Base-by-base conservation (phyloP, 208 protist genomes). In the Trypanosoma avium region DNA sequence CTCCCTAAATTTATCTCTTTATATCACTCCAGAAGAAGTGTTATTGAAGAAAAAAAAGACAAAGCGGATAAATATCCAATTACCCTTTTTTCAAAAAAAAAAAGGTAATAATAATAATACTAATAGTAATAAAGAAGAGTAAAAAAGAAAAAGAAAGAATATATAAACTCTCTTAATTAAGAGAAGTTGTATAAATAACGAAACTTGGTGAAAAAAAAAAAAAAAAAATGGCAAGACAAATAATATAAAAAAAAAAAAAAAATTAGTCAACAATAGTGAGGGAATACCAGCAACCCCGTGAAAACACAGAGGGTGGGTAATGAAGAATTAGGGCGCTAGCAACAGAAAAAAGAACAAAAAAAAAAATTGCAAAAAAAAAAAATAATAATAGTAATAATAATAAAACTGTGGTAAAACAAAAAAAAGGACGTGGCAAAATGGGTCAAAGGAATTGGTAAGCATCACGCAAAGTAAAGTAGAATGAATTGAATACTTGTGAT, bases 351-450 rank as follows among this genome's bases (percentile, higher is more conserved):
- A n/a, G n/a, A n/a, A n/a, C n/a, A n/a, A n/a, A 26, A 22, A 13
- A 6, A 62, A 50, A 32, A 73, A 75, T 12, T 3, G 3, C 19
- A 70, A 52, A 33, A 30, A 59, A 50, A 74, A 74, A 64, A 61
- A 71, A n/a, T n/a, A 19, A 52, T 19, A 52, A 52, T 19, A 52
- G 30, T 52, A 54, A 27, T 27, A 12, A n/a, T n/a, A n/a, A n/a
- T n/a, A n/a, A n/a, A n/a, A n/a, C n/a, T n/a, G n/a, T n/a, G n/a
- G n/a, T n/a, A n/a, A n/a, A n/a, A n/a, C n/a, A n/a, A n/a, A n/a
- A n/a, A n/a, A n/a, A n/a, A n/a, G n/a, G n/a, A n/a, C n/a, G n/a
- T n/a, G n/a, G n/a, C n/a, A n/a, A n/a, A n/a, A n/a, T n/a, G n/a
- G n/a, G n/a, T n/a, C n/a, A n/a, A n/a, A n/a, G n/a, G n/a, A n/a